phyloP scores from a whole-genome alignment of 139 green algal genomes.

The Medakamo hakoo region DNA sequence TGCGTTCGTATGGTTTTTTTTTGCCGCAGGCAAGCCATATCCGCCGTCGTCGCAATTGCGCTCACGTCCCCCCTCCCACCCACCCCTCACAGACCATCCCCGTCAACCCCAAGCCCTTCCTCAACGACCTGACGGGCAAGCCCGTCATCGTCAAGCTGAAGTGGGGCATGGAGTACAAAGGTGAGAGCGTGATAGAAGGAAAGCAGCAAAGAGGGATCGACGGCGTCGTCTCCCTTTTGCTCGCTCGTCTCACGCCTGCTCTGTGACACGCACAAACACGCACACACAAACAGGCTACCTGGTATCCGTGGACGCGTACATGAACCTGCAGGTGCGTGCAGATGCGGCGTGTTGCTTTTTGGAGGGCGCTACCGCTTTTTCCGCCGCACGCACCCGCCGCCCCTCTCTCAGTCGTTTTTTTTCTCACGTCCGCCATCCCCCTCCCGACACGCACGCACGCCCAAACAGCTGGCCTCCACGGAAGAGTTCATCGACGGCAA shows the following conservation, averaged over 20 bases:
- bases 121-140: conserved; percentile 91
- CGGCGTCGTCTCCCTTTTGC: too few relatives aligned
- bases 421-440: not conserved
- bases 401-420: too few relatives aligned
- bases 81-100: conserved; percentile 51
- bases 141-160: conserved; percentile 93
- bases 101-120: conserved; percentile 94
- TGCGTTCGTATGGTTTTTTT: too few relatives aligned
- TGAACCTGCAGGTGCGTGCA: conserved; percentile 67
- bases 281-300: conserved; percentile 49
- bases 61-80: not conserved
- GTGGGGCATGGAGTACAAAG: conserved; percentile 99
- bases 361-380: too few relatives aligned
- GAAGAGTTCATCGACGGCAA: conserved; percentile 93
- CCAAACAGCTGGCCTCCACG: conserved; percentile 74
- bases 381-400: too few relatives aligned
- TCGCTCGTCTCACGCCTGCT: not conserved
- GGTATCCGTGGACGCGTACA: conserved; percentile 84
- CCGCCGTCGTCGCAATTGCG: too few relatives aligned
- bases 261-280: not conserved
- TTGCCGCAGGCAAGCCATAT: too few relatives aligned
- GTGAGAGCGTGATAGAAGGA: too few relatives aligned
- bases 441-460: conserved; percentile 18
- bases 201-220: too few relatives aligned
- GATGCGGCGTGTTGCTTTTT: too few relatives aligned